Evolutionary conservation across 371 early-diverging fungal species (phyloP), one percentile per base, ranked within the genome.

Genomic region (Thermomucor indicae-seudaticae): DNA sequence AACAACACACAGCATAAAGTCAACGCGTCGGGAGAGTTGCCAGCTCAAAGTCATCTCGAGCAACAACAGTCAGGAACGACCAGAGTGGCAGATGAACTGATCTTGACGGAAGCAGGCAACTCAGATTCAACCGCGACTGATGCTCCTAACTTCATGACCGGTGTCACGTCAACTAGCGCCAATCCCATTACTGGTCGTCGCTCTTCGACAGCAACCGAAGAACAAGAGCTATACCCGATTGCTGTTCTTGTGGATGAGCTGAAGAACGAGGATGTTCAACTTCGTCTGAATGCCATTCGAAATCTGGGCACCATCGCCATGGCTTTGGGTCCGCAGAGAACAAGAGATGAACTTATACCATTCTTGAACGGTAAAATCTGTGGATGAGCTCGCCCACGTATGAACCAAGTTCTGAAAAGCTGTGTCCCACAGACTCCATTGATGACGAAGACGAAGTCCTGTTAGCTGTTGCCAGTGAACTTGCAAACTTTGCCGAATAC

Each of bases 361-460:
- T 98, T 98, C 63, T 73, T 98, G 39, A 94, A 92, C 72, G 95
- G 96, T 95, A 78, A 39, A 22, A 52, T 38, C 28, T 34, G 22
- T 39, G 17, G 10, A n/a, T 39, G 16, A 40, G 19, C 49, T 32
- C 31, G 17, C 30, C 1, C 2, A 53, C 32, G 35, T 3, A 45
- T 31, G 10, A 3, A 16, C 17, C n/a, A 41, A 2, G 25, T 47
- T 6, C 43, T 1, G 27, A 20, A 5, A 52, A 34, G 34, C 6
- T 40, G n/a, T 43, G 14, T 51, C 16, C 19, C 6, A 27, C n/a
- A 94, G 98, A 98, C 70, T 96, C 97, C 14, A 91, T 96, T 61
- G 97, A 97, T 67, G 97, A 97, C 62, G 97, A 96, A 62, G 97
- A 96, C 68, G 97, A 96, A 67, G 87, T 98, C 27, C 69, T 98